These are phyloP conservation scores for Cystobasidiopsis lactophilus DNA, from an alignment of 768 basidiomycete genomes.

Conservation along the genomic window DNA sequence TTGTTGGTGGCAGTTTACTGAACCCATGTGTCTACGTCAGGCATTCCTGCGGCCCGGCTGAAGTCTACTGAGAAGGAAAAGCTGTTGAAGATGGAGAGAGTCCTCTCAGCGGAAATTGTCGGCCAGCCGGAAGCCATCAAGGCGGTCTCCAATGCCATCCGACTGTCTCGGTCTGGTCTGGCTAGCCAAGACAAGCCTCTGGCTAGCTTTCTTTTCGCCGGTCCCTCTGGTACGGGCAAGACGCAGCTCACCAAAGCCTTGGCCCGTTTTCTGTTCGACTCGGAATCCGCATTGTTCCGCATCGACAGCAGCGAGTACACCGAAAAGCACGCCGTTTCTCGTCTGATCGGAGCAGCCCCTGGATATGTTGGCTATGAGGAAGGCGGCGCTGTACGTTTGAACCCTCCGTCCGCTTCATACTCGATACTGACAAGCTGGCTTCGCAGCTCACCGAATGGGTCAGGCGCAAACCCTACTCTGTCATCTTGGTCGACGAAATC, in stretches of 20 bases:
- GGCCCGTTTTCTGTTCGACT: constrained; percentile 70
- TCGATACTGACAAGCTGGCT: no score
- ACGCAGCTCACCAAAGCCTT: constrained; percentile 77
- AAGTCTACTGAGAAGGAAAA: constrained; percentile 43
- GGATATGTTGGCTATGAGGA: constrained; percentile 82
- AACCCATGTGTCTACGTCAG: background rate
- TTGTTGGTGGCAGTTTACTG: background rate
- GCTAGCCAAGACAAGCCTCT: constrained; percentile 73
- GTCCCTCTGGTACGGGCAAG: constrained; percentile 64
- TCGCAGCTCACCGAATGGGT: constrained; percentile 14
- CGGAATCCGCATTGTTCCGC: constrained; percentile 91
- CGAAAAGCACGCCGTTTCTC: constrained; percentile 72
- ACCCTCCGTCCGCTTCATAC: constrained; percentile 6
- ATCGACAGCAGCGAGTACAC: constrained; percentile 64
- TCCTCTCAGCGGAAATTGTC: constrained; percentile 48
- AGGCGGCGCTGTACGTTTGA: constrained; percentile 37
- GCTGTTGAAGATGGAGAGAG: constrained; percentile 65
- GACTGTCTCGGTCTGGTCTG: constrained; percentile 75
- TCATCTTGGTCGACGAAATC: constrained; percentile 28
- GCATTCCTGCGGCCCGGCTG: constrained; percentile 4
- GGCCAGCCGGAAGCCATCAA: constrained; percentile 77
- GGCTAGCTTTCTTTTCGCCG: constrained; percentile 76
- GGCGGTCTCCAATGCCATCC: constrained; percentile 70
- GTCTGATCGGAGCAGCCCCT: constrained; percentile 76
- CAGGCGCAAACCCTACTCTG: constrained; percentile 19